Conservation (phyloP, 495 filamentous ascomycete genomes). For the Cairneyella variabilis region DNA sequence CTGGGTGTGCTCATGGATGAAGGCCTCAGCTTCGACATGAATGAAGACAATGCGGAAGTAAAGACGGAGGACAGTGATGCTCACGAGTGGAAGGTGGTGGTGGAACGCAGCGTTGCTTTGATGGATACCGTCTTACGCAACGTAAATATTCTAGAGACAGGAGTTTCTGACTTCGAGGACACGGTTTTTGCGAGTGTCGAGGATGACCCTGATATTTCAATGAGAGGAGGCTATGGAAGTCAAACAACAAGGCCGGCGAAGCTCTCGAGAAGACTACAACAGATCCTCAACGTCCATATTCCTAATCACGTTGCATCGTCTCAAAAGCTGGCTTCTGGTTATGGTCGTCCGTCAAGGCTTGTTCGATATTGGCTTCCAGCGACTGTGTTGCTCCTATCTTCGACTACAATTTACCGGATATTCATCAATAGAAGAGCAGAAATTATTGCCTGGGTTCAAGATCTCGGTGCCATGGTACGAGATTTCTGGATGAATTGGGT, state of each 20-base stretch:
- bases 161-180: slow-evolving; percentile 69
- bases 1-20: slow-evolving; percentile 83
- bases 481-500: slow-evolving; percentile 98
- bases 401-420: slow-evolving; percentile 75
- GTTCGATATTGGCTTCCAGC: slow-evolving; percentile 86
- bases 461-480: slow-evolving; percentile 68
- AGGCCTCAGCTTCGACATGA: slow-evolving; percentile 59
- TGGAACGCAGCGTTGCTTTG: slow-evolving; percentile 68
- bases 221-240: slow-evolving; percentile 34
- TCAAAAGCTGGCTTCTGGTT: slow-evolving; percentile 40
- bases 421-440: slow-evolving; percentile 65
- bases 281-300: slow-evolving; percentile 56
- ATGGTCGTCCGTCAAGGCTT: slow-evolving; percentile 72
- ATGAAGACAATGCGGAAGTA: slow-evolving; percentile 36
- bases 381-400: slow-evolving; percentile 63
- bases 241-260: slow-evolving; percentile 43
- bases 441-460: slow-evolving; percentile 69
- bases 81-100: slow-evolving; percentile 65
- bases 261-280: slow-evolving; percentile 63
- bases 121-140: slow-evolving; percentile 76
- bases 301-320: slow-evolving; percentile 56
- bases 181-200: slow-evolving; percentile 61
- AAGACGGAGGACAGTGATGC: slow-evolving; percentile 38
- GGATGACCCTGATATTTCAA: slow-evolving; percentile 51
- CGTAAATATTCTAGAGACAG: slow-evolving; percentile 48